Percentiles rank a stretch among this genome's conserved stretches.
These are phyloP conservation scores for Botrytis fragariae DNA, from an alignment of 2,329 filamentous ascomycete species.

Conservation along the genomic window DNA sequence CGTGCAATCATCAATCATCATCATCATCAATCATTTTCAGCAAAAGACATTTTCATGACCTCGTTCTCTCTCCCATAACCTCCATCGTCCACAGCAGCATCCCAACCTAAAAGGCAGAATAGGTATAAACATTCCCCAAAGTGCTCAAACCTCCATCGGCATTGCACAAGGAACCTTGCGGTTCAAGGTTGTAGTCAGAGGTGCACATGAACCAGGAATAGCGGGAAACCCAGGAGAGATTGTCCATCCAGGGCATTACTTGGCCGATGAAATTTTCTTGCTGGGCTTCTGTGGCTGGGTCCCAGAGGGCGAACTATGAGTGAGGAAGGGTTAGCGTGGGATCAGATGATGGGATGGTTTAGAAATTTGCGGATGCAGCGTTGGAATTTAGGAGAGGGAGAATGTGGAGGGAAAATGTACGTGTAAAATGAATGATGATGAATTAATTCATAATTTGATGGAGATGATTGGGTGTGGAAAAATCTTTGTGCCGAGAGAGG, in stretches of 20 bases:
- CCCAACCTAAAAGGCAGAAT: not conserved
- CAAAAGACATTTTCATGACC: not conserved
- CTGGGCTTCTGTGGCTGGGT: slow-evolving; percentile 27
- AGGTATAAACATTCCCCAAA: not conserved
- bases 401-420: no score
- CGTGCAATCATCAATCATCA: not conserved
- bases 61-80: not conserved
- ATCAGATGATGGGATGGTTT: no score
- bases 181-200: not conserved
- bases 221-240: slow-evolving; percentile 28
- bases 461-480: no score
- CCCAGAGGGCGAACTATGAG: slow-evolving; percentile 5
- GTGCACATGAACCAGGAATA: slow-evolving; percentile 21
- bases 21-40: not conserved
- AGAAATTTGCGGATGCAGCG: not conserved
- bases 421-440: not conserved
- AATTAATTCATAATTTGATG: not conserved
- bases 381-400: no score
- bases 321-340: not conserved
- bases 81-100: not conserved
- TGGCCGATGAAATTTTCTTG: slow-evolving; percentile 41
- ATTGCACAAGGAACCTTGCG: slow-evolving; percentile 5
- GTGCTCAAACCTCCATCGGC: not conserved
- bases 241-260: slow-evolving; percentile 46
- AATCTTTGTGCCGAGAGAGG: no score